Conservation (phyloP, 2,329 filamentous ascomycete genomes). For the Orbilia ellipsospora region DNA sequence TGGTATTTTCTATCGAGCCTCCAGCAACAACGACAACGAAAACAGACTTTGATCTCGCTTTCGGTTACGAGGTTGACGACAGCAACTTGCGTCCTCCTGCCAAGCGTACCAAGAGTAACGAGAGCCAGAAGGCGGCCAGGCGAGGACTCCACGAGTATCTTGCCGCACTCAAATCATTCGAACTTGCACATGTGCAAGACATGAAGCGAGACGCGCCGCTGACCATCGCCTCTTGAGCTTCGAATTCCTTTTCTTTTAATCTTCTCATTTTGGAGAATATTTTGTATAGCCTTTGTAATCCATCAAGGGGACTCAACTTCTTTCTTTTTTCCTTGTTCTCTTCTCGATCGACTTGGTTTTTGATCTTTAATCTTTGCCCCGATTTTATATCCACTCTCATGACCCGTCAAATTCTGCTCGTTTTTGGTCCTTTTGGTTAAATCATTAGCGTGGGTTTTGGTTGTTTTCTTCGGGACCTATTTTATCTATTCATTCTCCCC, state of each 20-base stretch:
- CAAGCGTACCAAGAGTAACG: constrained; percentile 54
- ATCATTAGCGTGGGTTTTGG: constrained; percentile 50
- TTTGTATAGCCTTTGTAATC: constrained; percentile 30
- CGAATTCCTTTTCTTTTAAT: neutral
- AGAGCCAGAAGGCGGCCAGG: constrained; percentile 51
- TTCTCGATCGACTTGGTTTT: constrained; percentile 15
- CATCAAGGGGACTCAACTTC: constrained; percentile 21
- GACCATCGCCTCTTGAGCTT: constrained; percentile 33
- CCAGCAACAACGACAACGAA: constrained; percentile 2
- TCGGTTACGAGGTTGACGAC: constrained; percentile 53
- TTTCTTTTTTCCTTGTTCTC: constrained; percentile 20
- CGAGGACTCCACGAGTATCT: constrained; percentile 52
- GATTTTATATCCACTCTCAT: constrained; percentile 2
- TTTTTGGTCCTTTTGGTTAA: constrained; percentile 15
- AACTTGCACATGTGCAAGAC: constrained; percentile 50
- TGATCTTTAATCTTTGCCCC: constrained; percentile 21
- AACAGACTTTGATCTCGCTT: constrained; percentile 44
- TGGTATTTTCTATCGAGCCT: constrained; percentile 40
- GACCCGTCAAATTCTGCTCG: constrained; percentile 9
- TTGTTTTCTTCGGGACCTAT: neutral
- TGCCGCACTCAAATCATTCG: constrained; percentile 54
- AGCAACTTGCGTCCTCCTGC: constrained; percentile 48
- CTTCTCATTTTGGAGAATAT: constrained; percentile 13
- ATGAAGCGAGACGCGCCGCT: constrained; percentile 53
- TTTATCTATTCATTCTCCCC: constrained; percentile 11